A percentile compares a stretch with the other conserved stretches of the same genome.
Evolutionary conservation across 2,329 filamentous ascomycete species (phyloP).

Genomic region (Microcyclospora tardicrescens): DNA sequence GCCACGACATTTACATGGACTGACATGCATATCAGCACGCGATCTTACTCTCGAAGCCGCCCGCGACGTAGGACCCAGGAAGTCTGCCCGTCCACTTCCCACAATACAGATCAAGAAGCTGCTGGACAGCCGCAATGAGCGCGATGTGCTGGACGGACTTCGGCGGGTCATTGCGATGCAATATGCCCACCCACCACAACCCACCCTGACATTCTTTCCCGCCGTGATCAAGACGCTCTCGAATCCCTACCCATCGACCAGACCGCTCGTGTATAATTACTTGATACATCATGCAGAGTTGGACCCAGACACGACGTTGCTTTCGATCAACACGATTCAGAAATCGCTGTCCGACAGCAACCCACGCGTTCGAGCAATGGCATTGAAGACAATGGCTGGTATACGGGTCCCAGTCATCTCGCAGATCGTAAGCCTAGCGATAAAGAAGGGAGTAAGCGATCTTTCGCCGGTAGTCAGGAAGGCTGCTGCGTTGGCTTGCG

Average conservation of each 20-base stretch:
- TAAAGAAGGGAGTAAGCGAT: constrained; percentile 84
- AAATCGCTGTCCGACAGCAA: constrained; percentile 90
- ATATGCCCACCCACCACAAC: constrained; percentile 78
- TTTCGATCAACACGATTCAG: constrained; percentile 98
- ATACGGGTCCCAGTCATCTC: constrained; percentile 96
- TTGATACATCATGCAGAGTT: constrained; percentile 92
- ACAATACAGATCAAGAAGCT: constrained; percentile 85
- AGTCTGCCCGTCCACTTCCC: constrained; percentile 53
- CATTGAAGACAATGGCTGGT: constrained; percentile 90
- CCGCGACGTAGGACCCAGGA: constrained; percentile 59
- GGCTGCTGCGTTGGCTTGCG: constrained; percentile 82
- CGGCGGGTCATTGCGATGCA: constrained; percentile 88
- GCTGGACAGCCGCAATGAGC: constrained; percentile 82
- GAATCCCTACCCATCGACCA: constrained; percentile 72
- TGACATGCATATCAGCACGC: constrained; percentile 49
- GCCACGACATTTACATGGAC: too few species aligned
- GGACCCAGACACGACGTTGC: constrained; percentile 84
- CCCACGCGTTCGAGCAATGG: constrained; percentile 80
- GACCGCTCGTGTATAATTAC: constrained; percentile 98
- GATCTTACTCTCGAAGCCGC: constrained; percentile 96
- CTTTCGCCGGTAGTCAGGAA: constrained; percentile 92
- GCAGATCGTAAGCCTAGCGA: constrained; percentile 89
- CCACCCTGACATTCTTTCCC: constrained; percentile 89
- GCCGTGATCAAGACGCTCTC: constrained; percentile 96
- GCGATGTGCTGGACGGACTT: constrained; percentile 84